phyloP scores from a whole-genome alignment of 305 asterid genomes.

The Fraxinus dipetala region DNA sequence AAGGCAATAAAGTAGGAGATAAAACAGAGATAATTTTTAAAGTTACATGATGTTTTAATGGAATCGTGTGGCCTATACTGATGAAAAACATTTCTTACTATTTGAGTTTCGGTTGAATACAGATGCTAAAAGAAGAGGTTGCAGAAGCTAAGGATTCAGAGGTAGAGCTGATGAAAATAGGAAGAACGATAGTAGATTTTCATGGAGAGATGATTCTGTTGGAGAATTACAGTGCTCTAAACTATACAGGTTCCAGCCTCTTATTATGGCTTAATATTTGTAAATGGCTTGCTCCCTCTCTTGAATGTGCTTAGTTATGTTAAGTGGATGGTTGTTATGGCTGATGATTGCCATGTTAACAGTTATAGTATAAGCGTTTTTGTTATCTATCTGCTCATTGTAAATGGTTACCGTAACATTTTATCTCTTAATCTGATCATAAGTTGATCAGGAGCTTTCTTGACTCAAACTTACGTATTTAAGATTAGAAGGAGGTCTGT shows the following conservation, averaged over 20 bases:
- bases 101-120: constrained; percentile 15
- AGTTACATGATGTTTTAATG: neutral
- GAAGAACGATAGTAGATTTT: constrained; percentile 65
- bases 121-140: constrained; percentile 60
- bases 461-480: neutral
- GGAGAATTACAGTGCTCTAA: constrained; percentile 85
- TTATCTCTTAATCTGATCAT: neutral
- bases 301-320: neutral
- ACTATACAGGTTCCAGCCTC: constrained; percentile 62
- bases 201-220: constrained; percentile 85
- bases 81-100: neutral
- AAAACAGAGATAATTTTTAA: neutral
- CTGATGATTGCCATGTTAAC: neutral
- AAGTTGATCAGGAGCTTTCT: neutral
- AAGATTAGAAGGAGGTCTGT: neutral
- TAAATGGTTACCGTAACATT: neutral
- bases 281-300: neutral
- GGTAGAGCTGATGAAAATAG: constrained; percentile 53
- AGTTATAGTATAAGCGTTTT: neutral
- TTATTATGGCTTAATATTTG: neutral
- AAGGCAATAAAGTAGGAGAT: neutral
- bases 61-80: neutral
- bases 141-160: constrained; percentile 41
- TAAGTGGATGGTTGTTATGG: neutral
- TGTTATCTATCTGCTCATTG: neutral